These are phyloP conservation scores for Lithohypha guttulata DNA, from an alignment of 2,329 filamentous ascomycete species.

Conservation along the genomic window DNA sequence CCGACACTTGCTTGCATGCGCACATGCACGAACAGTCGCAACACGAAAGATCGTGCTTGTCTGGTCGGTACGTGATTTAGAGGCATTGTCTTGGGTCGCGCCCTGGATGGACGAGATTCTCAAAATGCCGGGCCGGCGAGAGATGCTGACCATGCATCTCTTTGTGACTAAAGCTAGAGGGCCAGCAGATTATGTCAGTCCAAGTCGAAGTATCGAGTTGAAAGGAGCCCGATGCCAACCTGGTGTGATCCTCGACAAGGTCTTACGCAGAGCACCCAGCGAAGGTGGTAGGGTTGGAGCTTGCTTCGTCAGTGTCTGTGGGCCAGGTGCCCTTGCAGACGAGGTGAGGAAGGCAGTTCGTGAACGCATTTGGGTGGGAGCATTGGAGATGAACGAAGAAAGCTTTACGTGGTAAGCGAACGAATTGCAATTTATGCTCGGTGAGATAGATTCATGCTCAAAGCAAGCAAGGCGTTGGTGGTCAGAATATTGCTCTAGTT, in stretches of 20 bases:
- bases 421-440: too few species aligned
- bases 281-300: constrained; percentile 43
- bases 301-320: constrained; percentile 52
- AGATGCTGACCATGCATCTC: constrained; percentile 49
- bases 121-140: constrained; percentile 46
- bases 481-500: too few species aligned
- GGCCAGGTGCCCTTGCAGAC: constrained; percentile 53
- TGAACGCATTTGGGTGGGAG: constrained; percentile 39
- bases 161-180: constrained; percentile 52
- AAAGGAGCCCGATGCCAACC: constrained; percentile 49
- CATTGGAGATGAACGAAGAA: constrained; percentile 54
- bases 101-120: constrained; percentile 57
- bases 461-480: too few species aligned
- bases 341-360: constrained; percentile 47
- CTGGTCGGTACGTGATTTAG: constrained; percentile 52
- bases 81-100: constrained; percentile 53
- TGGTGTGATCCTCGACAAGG: constrained; percentile 45
- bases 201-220: constrained; percentile 52
- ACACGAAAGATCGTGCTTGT: constrained; percentile 51
- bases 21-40: constrained; percentile 42
- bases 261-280: constrained; percentile 28
- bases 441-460: too few species aligned
- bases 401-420: constrained; percentile 57
- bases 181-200: constrained; percentile 43
- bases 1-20: constrained; percentile 46